Base-by-base conservation (phyloP, 1,139 yeast species). In the Lodderomyces elongisporus region DNA sequence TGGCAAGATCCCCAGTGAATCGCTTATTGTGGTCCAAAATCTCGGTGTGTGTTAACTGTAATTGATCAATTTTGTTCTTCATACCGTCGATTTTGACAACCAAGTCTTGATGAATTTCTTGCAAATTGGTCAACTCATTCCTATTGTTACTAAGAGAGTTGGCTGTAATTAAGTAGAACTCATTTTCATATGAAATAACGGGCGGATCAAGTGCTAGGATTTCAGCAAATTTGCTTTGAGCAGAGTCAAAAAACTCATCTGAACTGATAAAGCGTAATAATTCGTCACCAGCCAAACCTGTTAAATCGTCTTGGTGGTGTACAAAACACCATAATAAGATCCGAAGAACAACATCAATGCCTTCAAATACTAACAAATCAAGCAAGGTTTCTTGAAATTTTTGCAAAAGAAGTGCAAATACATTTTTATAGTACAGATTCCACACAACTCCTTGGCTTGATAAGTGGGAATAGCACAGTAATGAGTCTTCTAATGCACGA, bases 171-270 rank as follows among this genome's bases (percentile, higher is more conserved):
- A 69, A 51, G 35, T 65, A 66, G 43, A 53, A 67, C 41, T 68
- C 74, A 43, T 69, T 69, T 40, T 68, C 75, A 42, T 62, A 68
- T 40, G 58, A 61, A 40, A 68, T 56, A 9, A 68, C 44, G 9
- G 54, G 40, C 2, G 67, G 64, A 33, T 58, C 53, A 17, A 44
- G 42, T 9, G 42, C 30, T 18, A 62, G 40, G 1, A 59, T 42
- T 3, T 41, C 44, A 1, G 31, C 35, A 32, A 56, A 42, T 12
- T 37, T 31, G 15, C 46, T 30, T 2, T 27, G 33, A 10, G 27
- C 4, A n/a, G 14, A 6, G 17, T 51, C 39, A 16, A 57, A 51
- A 17, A 66, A 52, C 8, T 49, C 52, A 2, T 39, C 39, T 1
- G 62, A 49, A 20, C 41, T 35, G 10, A 67, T 35, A 31, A 41